phyloP scores from a whole-genome alignment of 164 flowering plant genomes.

The Tetrastigma voinierianum region DNA sequence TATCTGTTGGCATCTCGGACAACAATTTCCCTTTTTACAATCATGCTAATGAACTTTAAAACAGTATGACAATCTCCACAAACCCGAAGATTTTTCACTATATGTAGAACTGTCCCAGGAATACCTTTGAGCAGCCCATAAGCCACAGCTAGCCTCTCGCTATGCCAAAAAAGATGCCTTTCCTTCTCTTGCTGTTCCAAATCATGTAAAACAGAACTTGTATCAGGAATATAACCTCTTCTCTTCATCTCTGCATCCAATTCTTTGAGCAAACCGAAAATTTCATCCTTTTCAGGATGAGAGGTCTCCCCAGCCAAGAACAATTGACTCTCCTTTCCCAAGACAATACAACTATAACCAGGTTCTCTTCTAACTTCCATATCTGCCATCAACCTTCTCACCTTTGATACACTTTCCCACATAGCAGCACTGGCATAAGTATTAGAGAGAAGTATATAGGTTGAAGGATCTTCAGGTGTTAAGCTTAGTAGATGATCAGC shows the following conservation, averaged over 20 bases:
- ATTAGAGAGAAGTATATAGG: slow-evolving; percentile 67
- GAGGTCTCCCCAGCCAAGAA: slow-evolving; percentile 73
- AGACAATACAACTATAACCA: slow-evolving; percentile 67
- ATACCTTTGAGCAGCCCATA: slow-evolving; percentile 67
- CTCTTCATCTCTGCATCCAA: slow-evolving; percentile 68
- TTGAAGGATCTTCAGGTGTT: slow-evolving; percentile 62
- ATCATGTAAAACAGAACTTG: slow-evolving; percentile 68
- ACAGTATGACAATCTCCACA: slow-evolving; percentile 81
- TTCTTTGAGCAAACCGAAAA: slow-evolving; percentile 45
- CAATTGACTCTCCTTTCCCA: slow-evolving; percentile 57
- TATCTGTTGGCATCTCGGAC: slow-evolving; percentile 76
- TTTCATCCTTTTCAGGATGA: slow-evolving; percentile 63
- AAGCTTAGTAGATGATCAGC: slow-evolving; percentile 55
- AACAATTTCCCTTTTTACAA: slow-evolving; percentile 53
- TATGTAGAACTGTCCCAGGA: slow-evolving; percentile 54
- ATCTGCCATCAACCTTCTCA: slow-evolving; percentile 41
- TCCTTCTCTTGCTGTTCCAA: slow-evolving; percentile 68
- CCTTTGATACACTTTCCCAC: slow-evolving; percentile 65
- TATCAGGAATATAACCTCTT: slow-evolving; percentile 80
- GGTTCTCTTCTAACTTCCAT: slow-evolving; percentile 63
- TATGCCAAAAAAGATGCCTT: slow-evolving; percentile 74
- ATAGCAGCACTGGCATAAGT: slow-evolving; percentile 60
- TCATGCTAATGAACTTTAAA: slow-evolving; percentile 49
- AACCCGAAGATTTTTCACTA: slow-evolving; percentile 75
- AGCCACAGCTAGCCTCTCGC: slow-evolving; percentile 84